Percentiles rank a stretch among this genome's conserved stretches.
Evolutionary conservation across 306 rosid species (phyloP).

Genomic region (Vigna mungo): DNA sequence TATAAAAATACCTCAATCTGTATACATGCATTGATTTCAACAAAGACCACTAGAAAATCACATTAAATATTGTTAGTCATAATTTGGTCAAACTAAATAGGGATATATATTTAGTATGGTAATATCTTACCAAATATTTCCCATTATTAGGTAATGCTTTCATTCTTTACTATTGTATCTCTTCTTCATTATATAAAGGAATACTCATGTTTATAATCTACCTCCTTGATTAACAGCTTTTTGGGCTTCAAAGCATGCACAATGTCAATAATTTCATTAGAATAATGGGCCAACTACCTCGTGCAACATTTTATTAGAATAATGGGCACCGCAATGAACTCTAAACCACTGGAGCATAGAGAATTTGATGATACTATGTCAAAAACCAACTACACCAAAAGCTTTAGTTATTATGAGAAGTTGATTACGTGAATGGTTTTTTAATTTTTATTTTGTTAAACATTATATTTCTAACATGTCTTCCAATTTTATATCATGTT

Average conservation of each 20-base stretch:
- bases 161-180: too few species aligned
- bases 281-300: neutral
- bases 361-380: neutral
- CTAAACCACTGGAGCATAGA: neutral
- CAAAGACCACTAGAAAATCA: neutral
- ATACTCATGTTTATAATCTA: neutral
- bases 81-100: too few species aligned
- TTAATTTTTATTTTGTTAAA: neutral
- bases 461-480: neutral
- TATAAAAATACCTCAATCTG: neutral
- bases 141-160: too few species aligned
- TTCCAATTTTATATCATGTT: neutral
- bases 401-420: neutral
- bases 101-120: too few species aligned
- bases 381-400: neutral
- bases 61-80: neutral
- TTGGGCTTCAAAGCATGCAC: neutral
- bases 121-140: too few species aligned
- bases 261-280: too few species aligned
- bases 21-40: neutral
- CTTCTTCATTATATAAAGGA: too few species aligned
- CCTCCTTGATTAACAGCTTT: neutral
- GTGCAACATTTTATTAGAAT: constrained; percentile 1
- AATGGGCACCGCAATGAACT: neutral
- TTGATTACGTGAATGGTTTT: neutral